Base-by-base conservation (phyloP, 768 basidiomycete genomes). In the Dioszegia hungarica region DNA sequence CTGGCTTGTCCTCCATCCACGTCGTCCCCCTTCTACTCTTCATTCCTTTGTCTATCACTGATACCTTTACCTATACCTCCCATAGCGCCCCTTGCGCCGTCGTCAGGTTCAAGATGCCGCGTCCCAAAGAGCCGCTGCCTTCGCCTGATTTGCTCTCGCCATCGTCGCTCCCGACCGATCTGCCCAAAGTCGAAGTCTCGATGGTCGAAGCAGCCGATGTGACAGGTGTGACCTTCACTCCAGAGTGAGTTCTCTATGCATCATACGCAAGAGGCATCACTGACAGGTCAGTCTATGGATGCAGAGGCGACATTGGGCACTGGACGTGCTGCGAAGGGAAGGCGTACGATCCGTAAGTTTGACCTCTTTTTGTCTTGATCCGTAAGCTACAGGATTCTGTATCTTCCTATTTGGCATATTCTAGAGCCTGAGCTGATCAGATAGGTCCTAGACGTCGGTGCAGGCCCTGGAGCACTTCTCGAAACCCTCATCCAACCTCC, bases 361-460 rank as follows among this genome's bases (percentile, higher is more conserved):
- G n/a, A n/a, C n/a, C n/a, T n/a, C n/a, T n/a, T n/a, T n/a, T n/a
- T n/a, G n/a, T n/a, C n/a, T n/a, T n/a, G n/a, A n/a, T n/a, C n/a
- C n/a, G n/a, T n/a, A n/a, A n/a, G n/a, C n/a, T n/a, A n/a, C n/a
- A n/a, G n/a, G 4, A 15, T 2, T 15, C 28, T n/a, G 22, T 28
- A 36, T 31, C 25, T 31, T 47, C 11, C 25, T n/a, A 29, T 31
- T 3, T 33, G 46, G 11, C 44, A 22, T 19, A 14, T 17, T 8
- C 47, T 20, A 22, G 17, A 17, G 20, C 5, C 0, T 17, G 5
- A 11, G 53, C 44, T 53, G 28, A 54, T 27, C 14, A 34, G n/a
- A 11, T 20, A 72, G 70, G 68, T 72, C 15, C 58, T 77, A n/a
- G 76, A 77, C 40, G 67, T 77, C 20, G 76, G 76, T 19, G 76